Percentiles rank a stretch among this genome's conserved stretches.
phyloP scores from a whole-genome alignment of 2,329 filamentous ascomycete genomes.

The Aspergillus viridinutans region DNA sequence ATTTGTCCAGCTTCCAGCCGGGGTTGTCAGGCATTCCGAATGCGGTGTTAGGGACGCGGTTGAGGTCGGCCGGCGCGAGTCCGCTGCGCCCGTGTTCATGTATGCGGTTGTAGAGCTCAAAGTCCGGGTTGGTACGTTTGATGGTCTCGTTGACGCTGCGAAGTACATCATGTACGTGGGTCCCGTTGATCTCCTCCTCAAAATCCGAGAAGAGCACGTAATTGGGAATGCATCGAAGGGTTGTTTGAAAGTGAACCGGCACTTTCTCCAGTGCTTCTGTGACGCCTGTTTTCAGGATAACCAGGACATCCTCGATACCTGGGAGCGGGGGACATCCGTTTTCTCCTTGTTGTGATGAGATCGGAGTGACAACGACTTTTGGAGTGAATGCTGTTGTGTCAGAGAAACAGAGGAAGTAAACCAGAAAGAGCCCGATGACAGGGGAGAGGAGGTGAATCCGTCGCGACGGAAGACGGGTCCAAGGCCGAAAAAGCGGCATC shows the following conservation, averaged over 20 bases:
- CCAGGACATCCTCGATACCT: conserved; percentile 49
- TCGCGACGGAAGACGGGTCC: neutral
- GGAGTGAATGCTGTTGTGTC: neutral
- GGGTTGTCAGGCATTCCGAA: conserved; percentile 40
- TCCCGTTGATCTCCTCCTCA: conserved; percentile 48
- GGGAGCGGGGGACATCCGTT: conserved; percentile 28
- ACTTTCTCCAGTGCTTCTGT: conserved; percentile 54
- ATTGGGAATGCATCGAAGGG: conserved; percentile 52
- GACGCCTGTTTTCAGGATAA: conserved; percentile 57
- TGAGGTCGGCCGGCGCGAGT: conserved; percentile 27
- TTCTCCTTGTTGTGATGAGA: neutral
- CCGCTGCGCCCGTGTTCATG: conserved; percentile 39
- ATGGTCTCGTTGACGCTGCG: conserved; percentile 40
- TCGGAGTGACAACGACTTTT: neutral
- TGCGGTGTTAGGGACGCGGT: conserved; percentile 29
- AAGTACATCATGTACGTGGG: conserved; percentile 49
- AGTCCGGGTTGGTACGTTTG: conserved; percentile 40
- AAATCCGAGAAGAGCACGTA: conserved; percentile 58
- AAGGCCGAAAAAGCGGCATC: neutral
- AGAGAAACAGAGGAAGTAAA: neutral
- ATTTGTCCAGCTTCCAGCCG: conserved; percentile 52
- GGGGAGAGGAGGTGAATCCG: neutral
- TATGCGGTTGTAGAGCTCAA: conserved; percentile 47
- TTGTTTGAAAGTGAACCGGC: conserved; percentile 51
- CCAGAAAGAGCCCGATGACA: neutral